Evolutionary conservation across 2,329 filamentous ascomycete genomes (phyloP).

Genomic region (Cladosporium colombiae): DNA sequence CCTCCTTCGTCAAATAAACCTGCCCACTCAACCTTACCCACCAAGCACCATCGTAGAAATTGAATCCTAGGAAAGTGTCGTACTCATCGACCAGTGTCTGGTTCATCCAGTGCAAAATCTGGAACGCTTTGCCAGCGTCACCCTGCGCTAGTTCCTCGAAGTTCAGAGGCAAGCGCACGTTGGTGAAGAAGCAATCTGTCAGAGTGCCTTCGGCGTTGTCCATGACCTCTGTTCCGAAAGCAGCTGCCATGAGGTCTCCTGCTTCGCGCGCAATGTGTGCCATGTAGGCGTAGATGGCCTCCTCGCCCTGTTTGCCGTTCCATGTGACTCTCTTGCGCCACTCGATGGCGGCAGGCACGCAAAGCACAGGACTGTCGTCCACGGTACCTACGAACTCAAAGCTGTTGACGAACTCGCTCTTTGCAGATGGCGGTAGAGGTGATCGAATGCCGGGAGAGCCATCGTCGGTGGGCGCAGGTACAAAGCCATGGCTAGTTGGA

Average conservation of each 20-base stretch:
- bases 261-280: slow-evolving; percentile 64
- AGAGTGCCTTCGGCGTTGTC: slow-evolving; percentile 65
- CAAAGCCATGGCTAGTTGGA: slow-evolving; percentile 79
- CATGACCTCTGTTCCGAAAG: slow-evolving; percentile 70
- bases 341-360: slow-evolving; percentile 67
- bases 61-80: slow-evolving; percentile 71
- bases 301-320: slow-evolving; percentile 57
- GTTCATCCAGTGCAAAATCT: slow-evolving; percentile 46
- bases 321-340: slow-evolving; percentile 60
- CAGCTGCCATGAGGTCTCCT: slow-evolving; percentile 59
- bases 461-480: slow-evolving; percentile 43
- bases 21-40: slow-evolving; percentile 79
- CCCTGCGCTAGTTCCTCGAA: slow-evolving; percentile 38
- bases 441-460: slow-evolving; percentile 31
- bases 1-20: slow-evolving; percentile 76
- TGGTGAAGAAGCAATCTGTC: slow-evolving; percentile 68
- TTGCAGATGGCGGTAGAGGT: slow-evolving; percentile 46
- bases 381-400: slow-evolving; percentile 79
- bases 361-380: slow-evolving; percentile 72
- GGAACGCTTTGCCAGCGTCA: slow-evolving; percentile 36
- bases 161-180: slow-evolving; percentile 69
- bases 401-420: slow-evolving; percentile 64
- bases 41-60: slow-evolving; percentile 60
- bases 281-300: slow-evolving; percentile 65
- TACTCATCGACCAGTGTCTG: slow-evolving; percentile 54